Percentiles rank a stretch among this genome's conserved stretches.
Evolutionary conservation across 108 stramenopile species (phyloP).

Genomic region (Chaetoceros muelleri): DNA sequence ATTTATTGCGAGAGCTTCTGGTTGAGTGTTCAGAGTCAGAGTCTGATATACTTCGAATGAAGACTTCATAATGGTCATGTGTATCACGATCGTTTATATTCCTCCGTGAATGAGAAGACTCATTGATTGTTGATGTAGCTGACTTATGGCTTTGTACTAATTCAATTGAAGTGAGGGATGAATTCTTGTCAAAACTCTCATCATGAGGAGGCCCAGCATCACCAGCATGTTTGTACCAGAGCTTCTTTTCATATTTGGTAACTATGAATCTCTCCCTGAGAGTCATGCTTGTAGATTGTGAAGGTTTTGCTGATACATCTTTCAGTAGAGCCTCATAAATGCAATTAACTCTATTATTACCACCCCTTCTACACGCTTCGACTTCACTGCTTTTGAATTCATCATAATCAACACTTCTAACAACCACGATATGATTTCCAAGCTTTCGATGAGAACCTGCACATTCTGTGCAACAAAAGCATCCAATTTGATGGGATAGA

Average conservation of each 20-base stretch:
- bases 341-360: background rate
- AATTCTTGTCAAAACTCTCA: background rate
- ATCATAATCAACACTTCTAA: slow-evolving; percentile 3
- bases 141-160: background rate
- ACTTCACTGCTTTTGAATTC: background rate
- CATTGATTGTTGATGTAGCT: background rate
- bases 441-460: background rate
- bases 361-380: background rate
- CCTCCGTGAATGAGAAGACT: background rate
- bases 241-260: background rate
- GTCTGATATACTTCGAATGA: background rate
- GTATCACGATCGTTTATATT: background rate
- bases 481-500: background rate
- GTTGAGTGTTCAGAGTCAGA: background rate
- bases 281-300: background rate
- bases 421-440: background rate
- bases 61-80: background rate
- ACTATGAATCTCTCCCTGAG: background rate
- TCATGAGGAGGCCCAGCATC: background rate
- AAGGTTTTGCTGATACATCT: background rate
- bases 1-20: background rate
- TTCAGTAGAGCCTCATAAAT: background rate
- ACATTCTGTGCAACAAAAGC: background rate
- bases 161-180: background rate
- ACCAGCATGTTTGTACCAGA: background rate